phyloP scores from a whole-genome alignment of 192 early-diverging fungal genomes.

The Coemansia erecta region DNA sequence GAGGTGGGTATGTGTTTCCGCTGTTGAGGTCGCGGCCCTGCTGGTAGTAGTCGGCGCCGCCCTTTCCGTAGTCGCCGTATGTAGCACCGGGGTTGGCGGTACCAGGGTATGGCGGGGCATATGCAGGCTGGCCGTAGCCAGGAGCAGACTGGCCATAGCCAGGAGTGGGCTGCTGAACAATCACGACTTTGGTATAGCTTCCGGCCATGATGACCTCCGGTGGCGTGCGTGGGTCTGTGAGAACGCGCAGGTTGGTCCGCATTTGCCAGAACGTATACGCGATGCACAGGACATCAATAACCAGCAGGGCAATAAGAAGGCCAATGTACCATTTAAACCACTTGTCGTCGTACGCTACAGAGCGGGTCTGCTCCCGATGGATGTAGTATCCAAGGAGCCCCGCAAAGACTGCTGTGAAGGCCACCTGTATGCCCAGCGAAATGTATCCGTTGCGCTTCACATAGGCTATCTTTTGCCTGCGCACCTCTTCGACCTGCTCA shows the following conservation, averaged over 20 bases:
- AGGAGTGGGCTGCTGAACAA: slow-evolving; percentile 2
- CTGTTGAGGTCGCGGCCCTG: not conserved
- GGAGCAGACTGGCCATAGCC: not conserved
- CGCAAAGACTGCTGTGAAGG: slow-evolving; percentile 37
- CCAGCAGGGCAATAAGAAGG: slow-evolving; percentile 47
- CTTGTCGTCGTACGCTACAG: slow-evolving; percentile 12
- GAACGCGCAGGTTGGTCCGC: slow-evolving; percentile 21
- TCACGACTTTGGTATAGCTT: not conserved
- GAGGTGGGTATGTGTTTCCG: not conserved
- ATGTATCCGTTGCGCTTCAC: slow-evolving; percentile 32
- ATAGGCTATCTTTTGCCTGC: slow-evolving; percentile 23
- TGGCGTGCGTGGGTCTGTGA: slow-evolving; percentile 34
- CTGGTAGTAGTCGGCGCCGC: not conserved
- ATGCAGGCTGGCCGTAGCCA: not conserved
- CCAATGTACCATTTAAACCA: slow-evolving; percentile 52
- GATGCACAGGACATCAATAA: slow-evolving; percentile 31
- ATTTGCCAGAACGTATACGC: slow-evolving; percentile 37
- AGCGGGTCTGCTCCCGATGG: slow-evolving; percentile 15
- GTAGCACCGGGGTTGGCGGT: not conserved
- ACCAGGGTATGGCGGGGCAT: not conserved
- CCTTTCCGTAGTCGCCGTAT: not conserved
- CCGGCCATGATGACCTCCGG: slow-evolving; percentile 40
- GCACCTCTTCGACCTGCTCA: slow-evolving; percentile 24
- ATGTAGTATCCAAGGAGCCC: slow-evolving; percentile 41
- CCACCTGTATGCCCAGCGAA: slow-evolving; percentile 30